Percentiles rank a stretch among this genome's conserved stretches.
Conservation (phyloP, 495 filamentous ascomycete genomes). For the Daldinia decipiens region DNA sequence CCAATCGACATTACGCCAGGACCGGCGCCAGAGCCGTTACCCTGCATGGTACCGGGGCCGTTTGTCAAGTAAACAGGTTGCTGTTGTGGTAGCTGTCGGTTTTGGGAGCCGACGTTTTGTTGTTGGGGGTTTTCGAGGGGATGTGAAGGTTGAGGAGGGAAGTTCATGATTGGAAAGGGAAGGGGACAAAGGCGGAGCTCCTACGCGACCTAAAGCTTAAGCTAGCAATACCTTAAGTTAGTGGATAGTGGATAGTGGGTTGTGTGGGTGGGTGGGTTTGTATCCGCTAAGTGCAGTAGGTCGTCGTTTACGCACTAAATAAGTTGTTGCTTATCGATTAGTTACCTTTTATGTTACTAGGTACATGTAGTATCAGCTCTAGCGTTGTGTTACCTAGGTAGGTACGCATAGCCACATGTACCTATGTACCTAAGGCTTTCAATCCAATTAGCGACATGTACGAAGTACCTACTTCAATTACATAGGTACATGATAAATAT, state of each 20-base stretch:
- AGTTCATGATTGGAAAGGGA: slow-evolving; percentile 25
- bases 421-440: neutral
- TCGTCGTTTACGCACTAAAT: slow-evolving; percentile 1
- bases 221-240: neutral
- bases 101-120: slow-evolving; percentile 8
- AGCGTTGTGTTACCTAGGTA: neutral
- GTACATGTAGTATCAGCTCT: too few relatives aligned
- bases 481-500: neutral
- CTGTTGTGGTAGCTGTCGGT: slow-evolving; percentile 33
- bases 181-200: slow-evolving; percentile 3
- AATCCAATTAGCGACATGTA: neutral
- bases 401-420: neutral
- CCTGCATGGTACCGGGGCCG: slow-evolving; percentile 57
- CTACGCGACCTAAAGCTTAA: slow-evolving; percentile 6
- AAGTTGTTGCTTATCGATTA: neutral
- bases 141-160: slow-evolving; percentile 17
- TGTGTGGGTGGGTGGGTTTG: neutral
- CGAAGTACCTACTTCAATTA: too few relatives aligned
- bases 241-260: neutral
- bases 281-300: neutral
- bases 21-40: slow-evolving; percentile 63
- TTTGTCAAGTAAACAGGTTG: slow-evolving; percentile 60
- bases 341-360: neutral
- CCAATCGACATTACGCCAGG: slow-evolving; percentile 53
- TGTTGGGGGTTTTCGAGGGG: slow-evolving; percentile 24